Evolutionary conservation across 805 yeast species (phyloP), one percentile per base, ranked within the genome.

Genomic region (Myxozyma mucilagina): DNA sequence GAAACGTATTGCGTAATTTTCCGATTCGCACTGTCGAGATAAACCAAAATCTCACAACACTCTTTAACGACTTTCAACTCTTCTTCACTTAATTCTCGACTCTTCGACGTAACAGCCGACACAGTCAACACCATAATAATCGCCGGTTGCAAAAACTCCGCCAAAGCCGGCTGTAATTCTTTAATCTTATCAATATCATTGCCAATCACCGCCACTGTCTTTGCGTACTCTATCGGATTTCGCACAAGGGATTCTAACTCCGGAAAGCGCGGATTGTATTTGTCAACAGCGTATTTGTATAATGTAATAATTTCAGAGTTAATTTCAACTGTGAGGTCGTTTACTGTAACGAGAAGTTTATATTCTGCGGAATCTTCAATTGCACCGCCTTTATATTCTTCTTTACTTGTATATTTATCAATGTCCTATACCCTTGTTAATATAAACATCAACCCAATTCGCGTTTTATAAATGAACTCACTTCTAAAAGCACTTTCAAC

Each of bases 71-170:
- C 69, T 0, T 67, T 65, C 56, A 83, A 65, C 53, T 80, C 81
- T 0, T 67, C 63, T 0, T 68, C 71, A 0, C 73, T 54, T 20
- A 80, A 65, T 0, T 70, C 64, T 0, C 60, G 60, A 4, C 77
- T 74, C 47, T 75, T 74, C 4, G 79, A 74, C 39, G 84, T 83
- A 39, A 83, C 81, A 29, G 87, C 84, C 0, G 96, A 82, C 87
- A 92, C 89, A 0, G 87, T 82, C 7, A 91, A 73, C 3, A 89
- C 87, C 68, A 91, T 77, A 0, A 85, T 75, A 66, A 87, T 87
- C 51, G 90, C 96, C 57, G 81, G 82, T 2, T 84, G 74, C 8
- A 89, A 67, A 42, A 83, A 74, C 2, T 60, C 36, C 63, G 77
- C 70, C 64, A 85, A 69, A n/a, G 73, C 68, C 0, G 72, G 59